Conservation (phyloP, 2,329 filamentous ascomycete species). For the Hypoxylon sp. region DNA sequence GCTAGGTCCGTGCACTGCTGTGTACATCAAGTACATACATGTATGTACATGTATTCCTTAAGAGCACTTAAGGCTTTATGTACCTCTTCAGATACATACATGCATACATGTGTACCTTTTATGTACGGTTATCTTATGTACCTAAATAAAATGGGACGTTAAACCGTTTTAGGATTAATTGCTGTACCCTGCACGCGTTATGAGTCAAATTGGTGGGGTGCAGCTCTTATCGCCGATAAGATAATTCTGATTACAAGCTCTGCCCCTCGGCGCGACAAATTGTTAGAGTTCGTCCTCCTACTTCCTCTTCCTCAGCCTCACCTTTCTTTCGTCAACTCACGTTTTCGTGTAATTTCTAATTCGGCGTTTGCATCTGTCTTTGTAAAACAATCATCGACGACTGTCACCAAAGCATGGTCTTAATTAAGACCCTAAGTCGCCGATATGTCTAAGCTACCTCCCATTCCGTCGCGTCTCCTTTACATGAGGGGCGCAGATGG, state of each 20-base stretch:
- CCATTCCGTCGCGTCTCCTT: background rate
- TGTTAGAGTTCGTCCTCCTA: background rate
- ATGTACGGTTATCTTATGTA: too few relatives aligned
- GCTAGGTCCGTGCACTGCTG: slow-evolving; percentile 30
- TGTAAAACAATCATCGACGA: background rate
- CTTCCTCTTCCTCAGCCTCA: slow-evolving; percentile 4
- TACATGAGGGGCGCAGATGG: slow-evolving; percentile 13
- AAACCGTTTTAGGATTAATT: background rate
- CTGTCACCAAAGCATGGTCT: background rate
- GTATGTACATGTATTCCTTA: background rate
- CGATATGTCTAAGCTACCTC: background rate
- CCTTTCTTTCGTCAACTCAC: background rate
- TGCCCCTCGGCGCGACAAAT: slow-evolving; percentile 3
- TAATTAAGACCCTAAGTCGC: background rate
- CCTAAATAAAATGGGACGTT: background rate
- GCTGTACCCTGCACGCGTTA: background rate
- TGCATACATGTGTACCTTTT: too few relatives aligned
- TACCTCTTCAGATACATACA: background rate
- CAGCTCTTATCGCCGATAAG: slow-evolving; percentile 27
- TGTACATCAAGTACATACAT: background rate
- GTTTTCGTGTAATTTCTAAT: background rate
- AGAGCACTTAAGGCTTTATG: background rate
- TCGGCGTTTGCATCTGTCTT: background rate
- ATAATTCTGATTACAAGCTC: background rate
- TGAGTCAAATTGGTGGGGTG: slow-evolving; percentile 33